These are phyloP conservation scores for Orbilia ellipsospora DNA, from an alignment of 2,329 filamentous ascomycete species.

Conservation along the genomic window DNA sequence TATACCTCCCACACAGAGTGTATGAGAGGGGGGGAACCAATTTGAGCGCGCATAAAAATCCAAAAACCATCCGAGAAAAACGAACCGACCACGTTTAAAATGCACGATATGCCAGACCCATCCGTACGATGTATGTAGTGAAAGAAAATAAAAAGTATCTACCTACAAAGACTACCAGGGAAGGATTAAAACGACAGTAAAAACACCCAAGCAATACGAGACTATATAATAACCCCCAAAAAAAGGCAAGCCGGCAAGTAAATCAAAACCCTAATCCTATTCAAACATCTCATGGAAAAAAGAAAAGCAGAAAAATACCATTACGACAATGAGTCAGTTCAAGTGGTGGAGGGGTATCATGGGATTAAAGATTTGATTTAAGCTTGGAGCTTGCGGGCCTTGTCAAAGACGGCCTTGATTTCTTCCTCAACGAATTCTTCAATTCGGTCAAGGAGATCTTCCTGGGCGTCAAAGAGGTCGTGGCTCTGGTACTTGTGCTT, in stretches of 20 bases:
- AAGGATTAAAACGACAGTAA: neutral
- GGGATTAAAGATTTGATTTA: slow-evolving; percentile 10
- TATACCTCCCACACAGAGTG: neutral
- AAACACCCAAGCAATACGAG: neutral
- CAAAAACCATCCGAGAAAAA: neutral
- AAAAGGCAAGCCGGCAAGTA: neutral
- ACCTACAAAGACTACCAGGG: neutral
- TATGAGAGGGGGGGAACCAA: slow-evolving; percentile 1
- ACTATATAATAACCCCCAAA: slow-evolving; percentile 1
- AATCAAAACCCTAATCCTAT: slow-evolving; percentile 15
- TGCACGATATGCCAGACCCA: neutral
- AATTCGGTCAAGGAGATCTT: slow-evolving; percentile 42
- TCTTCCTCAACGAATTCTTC: slow-evolving; percentile 53
- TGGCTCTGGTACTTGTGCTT: slow-evolving; percentile 64
- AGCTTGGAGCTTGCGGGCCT: slow-evolving; percentile 47
- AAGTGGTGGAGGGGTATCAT: neutral
- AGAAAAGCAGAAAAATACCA: no score
- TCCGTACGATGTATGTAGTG: neutral
- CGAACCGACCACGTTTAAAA: neutral
- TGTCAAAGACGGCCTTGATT: slow-evolving; percentile 53
- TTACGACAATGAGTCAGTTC: no score
- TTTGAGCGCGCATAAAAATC: slow-evolving; percentile 7
- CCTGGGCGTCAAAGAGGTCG: slow-evolving; percentile 24
- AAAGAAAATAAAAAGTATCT: no score
- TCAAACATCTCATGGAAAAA: slow-evolving; percentile 24